phyloP scores from a whole-genome alignment of 2,329 filamentous ascomycete genomes.

The Verticillium longisporum region DNA sequence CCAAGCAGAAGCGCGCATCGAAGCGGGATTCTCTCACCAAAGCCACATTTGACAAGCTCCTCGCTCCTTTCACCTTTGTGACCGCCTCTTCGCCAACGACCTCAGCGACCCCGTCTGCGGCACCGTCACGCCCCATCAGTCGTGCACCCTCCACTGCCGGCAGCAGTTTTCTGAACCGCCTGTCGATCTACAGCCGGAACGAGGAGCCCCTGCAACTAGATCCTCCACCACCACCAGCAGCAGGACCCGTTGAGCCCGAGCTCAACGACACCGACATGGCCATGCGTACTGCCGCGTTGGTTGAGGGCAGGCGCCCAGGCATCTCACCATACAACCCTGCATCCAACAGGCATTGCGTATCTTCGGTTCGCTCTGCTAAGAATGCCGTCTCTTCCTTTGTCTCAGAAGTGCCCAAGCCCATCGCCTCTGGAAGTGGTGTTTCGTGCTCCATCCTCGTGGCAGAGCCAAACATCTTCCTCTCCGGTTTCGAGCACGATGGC shows the following conservation, averaged over 20 bases:
- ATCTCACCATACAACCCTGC: constrained; percentile 17
- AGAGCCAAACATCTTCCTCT: constrained; percentile 74
- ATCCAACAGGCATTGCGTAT: constrained; percentile 40
- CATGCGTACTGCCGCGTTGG: constrained; percentile 8
- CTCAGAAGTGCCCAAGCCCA: constrained; percentile 59
- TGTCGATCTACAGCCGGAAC: not conserved
- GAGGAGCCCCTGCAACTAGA: not conserved
- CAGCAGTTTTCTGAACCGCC: not conserved
- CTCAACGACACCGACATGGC: constrained; percentile 8
- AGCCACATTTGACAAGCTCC: not conserved
- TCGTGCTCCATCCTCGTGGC: constrained; percentile 67
- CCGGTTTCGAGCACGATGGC: constrained; percentile 69
- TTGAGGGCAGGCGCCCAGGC: constrained; percentile 8
- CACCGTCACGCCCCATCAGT: not conserved
- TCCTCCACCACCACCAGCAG: not conserved
- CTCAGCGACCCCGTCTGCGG: not conserved
- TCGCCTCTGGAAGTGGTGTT: constrained; percentile 73
- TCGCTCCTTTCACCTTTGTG: not conserved
- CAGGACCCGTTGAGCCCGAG: not conserved
- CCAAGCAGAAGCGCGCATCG: not conserved
- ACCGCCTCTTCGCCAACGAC: not conserved
- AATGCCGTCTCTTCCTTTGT: constrained; percentile 41
- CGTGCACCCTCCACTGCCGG: not conserved
- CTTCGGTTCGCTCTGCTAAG: constrained; percentile 45
- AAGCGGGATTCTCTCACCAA: not conserved